Evolutionary conservation across 2,329 filamentous ascomycete species (phyloP), one percentile per base, ranked within the genome.

Genomic region (Fusarium xylarioides): DNA sequence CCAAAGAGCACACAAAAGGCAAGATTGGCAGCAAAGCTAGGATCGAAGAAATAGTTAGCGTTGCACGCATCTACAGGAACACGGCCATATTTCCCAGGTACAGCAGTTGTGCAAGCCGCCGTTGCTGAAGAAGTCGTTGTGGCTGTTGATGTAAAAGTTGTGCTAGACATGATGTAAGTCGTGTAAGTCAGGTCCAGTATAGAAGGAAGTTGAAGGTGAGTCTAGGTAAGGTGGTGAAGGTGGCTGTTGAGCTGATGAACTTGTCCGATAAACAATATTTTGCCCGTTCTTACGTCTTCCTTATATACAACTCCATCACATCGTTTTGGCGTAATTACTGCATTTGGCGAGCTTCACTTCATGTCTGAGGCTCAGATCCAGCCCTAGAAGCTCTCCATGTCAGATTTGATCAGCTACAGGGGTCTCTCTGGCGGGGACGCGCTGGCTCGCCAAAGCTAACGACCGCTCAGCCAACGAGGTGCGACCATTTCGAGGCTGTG

Each of bases 81-180:
- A 61, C 74, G 64, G 4, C 81, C 81, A 50, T 81, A 77, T 44
- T 77, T 75, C 16, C 67, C 79, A 6, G 81, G 81, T 5, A 81
- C 73, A 28, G 81, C 80, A 8, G 74, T 80, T n/a, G 73, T 81
- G 49, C 81, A 82, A 23, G 83, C 71, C 0, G 81, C 81, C 4
- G 47, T 68, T 9, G 71, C 68, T 21, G 74, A 66, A 54, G 74
- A 70, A 7, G 58, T 83, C 82, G 4, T 82, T 66, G 11, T 85
- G 82, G 75, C 56, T 28, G 76, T 66, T n/a, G 68, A 43, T 6
- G 35, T 34, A 15, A 70, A 44, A 16, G 63, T 59, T 16, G 37
- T 76, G 12, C 74, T 66, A 32, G 77, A 76, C 76, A 79, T 79
- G 8, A 57, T 72, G 55, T 43, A 63, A 63, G 54, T 62, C 35